A percentile compares a stretch with the other conserved stretches of the same genome.
Conservation (phyloP, 2,329 filamentous ascomycete species). For the Incumbomyces lentus region DNA sequence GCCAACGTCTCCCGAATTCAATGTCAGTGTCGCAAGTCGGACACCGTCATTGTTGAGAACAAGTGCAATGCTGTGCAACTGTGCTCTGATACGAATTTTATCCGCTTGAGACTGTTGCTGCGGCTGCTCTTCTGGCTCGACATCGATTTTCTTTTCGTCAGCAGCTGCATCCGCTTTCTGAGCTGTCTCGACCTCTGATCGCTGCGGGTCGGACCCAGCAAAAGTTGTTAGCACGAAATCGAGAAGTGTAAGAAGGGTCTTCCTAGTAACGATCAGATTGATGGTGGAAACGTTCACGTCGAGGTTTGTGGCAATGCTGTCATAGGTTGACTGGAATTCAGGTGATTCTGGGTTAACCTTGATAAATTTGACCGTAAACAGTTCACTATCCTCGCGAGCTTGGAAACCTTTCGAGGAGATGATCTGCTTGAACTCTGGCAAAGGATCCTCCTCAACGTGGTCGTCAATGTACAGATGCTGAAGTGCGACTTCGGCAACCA, state of each 20-base stretch:
- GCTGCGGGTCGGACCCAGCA: conserved; percentile 45
- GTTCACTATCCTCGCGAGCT: conserved; percentile 61
- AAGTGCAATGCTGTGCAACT: conserved; percentile 84
- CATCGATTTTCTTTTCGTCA: neutral
- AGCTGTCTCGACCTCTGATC: conserved; percentile 19
- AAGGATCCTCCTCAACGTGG: conserved; percentile 76
- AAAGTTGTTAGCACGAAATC: conserved; percentile 95
- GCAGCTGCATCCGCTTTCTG: conserved; percentile 29
- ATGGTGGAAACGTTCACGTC: conserved; percentile 89
- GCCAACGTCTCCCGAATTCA: conserved; percentile 84
- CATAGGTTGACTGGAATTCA: conserved; percentile 83
- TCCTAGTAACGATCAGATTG: conserved; percentile 86
- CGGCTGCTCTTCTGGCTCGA: conserved; percentile 13
- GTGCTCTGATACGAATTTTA: conserved; percentile 86
- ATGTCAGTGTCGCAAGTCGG: conserved; percentile 77
- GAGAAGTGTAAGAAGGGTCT: conserved; percentile 79
- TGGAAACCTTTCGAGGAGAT: conserved; percentile 76
- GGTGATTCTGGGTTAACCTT: conserved; percentile 85
- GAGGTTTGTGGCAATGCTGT: conserved; percentile 87
- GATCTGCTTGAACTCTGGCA: conserved; percentile 90
- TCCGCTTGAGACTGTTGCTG: conserved; percentile 38
- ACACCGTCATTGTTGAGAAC: conserved; percentile 98
- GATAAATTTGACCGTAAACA: conserved; percentile 81
- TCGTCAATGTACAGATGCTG: conserved; percentile 84
- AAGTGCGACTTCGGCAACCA: conserved; percentile 83